Evolutionary conservation across 2,329 filamentous ascomycete genomes (phyloP).

Genomic region (Cercospora sp.): DNA sequence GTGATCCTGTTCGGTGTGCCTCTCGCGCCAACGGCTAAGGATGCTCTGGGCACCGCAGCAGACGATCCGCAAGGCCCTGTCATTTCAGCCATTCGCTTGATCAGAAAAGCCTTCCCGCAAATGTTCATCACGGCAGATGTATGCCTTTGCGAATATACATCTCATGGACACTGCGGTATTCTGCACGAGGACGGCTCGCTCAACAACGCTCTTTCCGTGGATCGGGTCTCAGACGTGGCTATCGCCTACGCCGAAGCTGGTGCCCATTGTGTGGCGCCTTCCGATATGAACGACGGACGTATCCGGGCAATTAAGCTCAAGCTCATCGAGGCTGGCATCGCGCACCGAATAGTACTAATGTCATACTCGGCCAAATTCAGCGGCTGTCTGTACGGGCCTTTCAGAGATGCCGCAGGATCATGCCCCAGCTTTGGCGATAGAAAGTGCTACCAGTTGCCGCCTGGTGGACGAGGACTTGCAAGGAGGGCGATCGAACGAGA

Average conservation of each 20-base stretch:
- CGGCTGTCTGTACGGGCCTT: slow-evolving; percentile 93
- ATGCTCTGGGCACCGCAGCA: slow-evolving; percentile 85
- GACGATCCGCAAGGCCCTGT: slow-evolving; percentile 93
- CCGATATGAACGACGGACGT: slow-evolving; percentile 98
- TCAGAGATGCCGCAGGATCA: slow-evolving; percentile 93
- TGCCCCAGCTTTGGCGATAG: slow-evolving; percentile 89
- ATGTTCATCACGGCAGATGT: slow-evolving; percentile 92
- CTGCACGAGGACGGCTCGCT: slow-evolving; percentile 87
- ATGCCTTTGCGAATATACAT: slow-evolving; percentile 97
- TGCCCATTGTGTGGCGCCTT: slow-evolving; percentile 94
- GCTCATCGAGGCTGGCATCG: slow-evolving; percentile 89
- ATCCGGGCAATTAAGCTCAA: slow-evolving; percentile 98
- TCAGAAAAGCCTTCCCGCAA: slow-evolving; percentile 82
- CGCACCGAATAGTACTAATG: slow-evolving; percentile 91
- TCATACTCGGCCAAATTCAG: slow-evolving; percentile 98
- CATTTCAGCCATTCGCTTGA: slow-evolving; percentile 78
- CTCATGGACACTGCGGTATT: slow-evolving; percentile 96
- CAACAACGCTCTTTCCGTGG: slow-evolving; percentile 90
- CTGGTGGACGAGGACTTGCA: slow-evolving; percentile 86
- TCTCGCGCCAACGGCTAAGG: slow-evolving; percentile 76
- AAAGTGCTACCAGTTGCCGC: slow-evolving; percentile 94
- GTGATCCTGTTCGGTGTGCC: slow-evolving; percentile 97
- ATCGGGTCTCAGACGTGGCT: slow-evolving; percentile 96
- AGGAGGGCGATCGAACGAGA: slow-evolving; percentile 87
- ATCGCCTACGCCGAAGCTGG: slow-evolving; percentile 93